Conservation (phyloP, 2,329 filamentous ascomycete species). For the Penicillium concentricum region DNA sequence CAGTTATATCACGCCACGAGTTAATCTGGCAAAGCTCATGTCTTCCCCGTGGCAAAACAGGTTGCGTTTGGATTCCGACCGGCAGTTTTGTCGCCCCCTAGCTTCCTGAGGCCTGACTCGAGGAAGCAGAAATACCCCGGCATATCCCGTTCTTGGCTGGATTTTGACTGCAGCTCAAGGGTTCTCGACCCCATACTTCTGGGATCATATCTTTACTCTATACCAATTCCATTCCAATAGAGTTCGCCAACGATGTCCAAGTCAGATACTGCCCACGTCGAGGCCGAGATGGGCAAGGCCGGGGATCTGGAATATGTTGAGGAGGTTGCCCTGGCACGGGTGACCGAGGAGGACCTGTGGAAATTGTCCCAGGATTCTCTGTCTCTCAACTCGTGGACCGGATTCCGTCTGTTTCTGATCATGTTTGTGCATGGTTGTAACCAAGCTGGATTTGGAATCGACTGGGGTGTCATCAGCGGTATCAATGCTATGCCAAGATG, state of each 20-base stretch:
- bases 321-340: constrained; percentile 46
- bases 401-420: constrained; percentile 43
- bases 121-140: constrained; percentile 12
- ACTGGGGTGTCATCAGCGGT: constrained; percentile 51
- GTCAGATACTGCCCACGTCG: neutral
- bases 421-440: constrained; percentile 51
- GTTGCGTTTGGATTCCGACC: constrained; percentile 2
- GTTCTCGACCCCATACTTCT: neutral
- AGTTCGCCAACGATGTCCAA: constrained; percentile 4
- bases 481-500: constrained; percentile 47
- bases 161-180: neutral
- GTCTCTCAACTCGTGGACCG: constrained; percentile 42
- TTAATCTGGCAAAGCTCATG: constrained; percentile 1
- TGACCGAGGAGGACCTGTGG: constrained; percentile 50
- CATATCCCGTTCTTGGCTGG: neutral
- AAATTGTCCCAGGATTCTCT: constrained; percentile 45
- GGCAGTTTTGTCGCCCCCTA: neutral
- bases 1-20: neutral
- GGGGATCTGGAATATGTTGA: constrained; percentile 35
- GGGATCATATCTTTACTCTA: neutral
- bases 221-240: neutral
- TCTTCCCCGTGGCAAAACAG: constrained; percentile 20
- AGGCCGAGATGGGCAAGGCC: constrained; percentile 8
- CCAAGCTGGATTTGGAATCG: constrained; percentile 50
- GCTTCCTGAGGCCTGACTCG: neutral